A percentile compares a stretch with the other conserved stretches of the same genome.
These are phyloP conservation scores for Grifola frondosa DNA, from an alignment of 1,284 basidiomycete genomes.

Conservation along the genomic window DNA sequence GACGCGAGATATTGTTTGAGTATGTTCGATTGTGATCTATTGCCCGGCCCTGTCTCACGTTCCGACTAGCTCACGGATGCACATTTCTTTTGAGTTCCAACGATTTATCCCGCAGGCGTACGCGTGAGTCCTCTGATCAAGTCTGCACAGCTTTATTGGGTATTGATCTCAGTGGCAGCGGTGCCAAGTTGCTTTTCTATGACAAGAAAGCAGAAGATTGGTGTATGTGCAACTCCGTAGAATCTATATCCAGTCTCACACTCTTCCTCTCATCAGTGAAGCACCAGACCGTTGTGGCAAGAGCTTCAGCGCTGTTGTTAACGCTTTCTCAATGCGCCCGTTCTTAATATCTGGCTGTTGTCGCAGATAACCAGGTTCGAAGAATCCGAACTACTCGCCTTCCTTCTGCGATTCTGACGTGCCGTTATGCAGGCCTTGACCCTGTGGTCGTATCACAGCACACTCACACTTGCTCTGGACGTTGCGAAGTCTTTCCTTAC, in stretches of 20 bases:
- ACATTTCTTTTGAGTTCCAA: conserved; percentile 65
- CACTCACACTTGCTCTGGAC: conserved; percentile 58
- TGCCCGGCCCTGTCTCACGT: neutral
- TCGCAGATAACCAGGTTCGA: conserved; percentile 59
- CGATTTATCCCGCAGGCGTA: conserved; percentile 57
- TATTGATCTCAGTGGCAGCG: conserved; percentile 35
- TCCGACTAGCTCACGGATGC: conserved; percentile 56
- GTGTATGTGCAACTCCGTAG: conserved; percentile 5
- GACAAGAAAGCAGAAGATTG: conserved; percentile 65
- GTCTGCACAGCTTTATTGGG: conserved; percentile 7
- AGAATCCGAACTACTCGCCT: conserved; percentile 20
- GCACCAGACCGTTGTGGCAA: conserved; percentile 52
- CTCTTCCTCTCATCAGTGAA: conserved; percentile 42
- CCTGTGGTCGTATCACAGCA: conserved; percentile 59
- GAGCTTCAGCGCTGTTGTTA: conserved; percentile 57
- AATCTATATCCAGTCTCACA: neutral
- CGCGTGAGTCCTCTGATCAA: conserved; percentile 41
- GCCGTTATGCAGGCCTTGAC: conserved; percentile 44
- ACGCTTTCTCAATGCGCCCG: conserved; percentile 48
- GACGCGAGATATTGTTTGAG: conserved; percentile 74
- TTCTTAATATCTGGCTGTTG: conserved; percentile 75
- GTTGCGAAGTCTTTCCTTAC: conserved; percentile 58
- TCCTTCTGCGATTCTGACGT: conserved; percentile 1
- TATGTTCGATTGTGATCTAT: conserved; percentile 33
- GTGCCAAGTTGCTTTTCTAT: conserved; percentile 51